A percentile compares a stretch with the other conserved stretches of the same genome.
Conservation (phyloP, 2,329 filamentous ascomycete genomes). For the Stemphylium vesicarium region DNA sequence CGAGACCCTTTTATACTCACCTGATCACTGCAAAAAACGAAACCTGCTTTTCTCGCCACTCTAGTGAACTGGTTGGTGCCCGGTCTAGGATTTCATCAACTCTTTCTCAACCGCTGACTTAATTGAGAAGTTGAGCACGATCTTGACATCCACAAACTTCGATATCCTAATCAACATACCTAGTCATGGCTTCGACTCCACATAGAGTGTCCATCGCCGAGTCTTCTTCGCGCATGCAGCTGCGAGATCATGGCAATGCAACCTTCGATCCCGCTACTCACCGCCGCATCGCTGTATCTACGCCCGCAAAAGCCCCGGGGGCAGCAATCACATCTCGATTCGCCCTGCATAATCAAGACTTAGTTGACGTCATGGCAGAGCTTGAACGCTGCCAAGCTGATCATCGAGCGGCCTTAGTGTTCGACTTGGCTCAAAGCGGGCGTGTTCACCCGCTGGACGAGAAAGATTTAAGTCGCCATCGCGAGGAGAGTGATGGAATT, state of each 20-base stretch:
- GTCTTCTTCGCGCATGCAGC: background rate
- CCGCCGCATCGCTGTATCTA: background rate
- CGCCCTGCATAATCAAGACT: constrained; percentile 13
- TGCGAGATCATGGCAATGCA: background rate
- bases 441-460: constrained; percentile 13
- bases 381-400: constrained; percentile 10
- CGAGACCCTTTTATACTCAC: background rate
- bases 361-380: constrained; percentile 16
- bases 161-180: background rate
- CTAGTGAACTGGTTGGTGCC: background rate
- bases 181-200: background rate
- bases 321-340: background rate
- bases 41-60: background rate
- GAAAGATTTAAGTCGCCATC: constrained; percentile 3
- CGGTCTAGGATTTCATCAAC: background rate
- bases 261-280: background rate
- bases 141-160: background rate
- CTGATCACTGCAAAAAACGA: background rate
- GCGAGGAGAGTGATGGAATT: background rate
- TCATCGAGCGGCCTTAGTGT: background rate
- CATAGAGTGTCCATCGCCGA: background rate
- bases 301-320: background rate
- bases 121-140: too few species aligned
- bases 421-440: constrained; percentile 1
- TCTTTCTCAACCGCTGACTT: background rate